Percentiles rank a stretch among this genome's conserved stretches.
These are phyloP conservation scores for Russula lepida DNA, from an alignment of 768 basidiomycete genomes.

Conservation along the genomic window DNA sequence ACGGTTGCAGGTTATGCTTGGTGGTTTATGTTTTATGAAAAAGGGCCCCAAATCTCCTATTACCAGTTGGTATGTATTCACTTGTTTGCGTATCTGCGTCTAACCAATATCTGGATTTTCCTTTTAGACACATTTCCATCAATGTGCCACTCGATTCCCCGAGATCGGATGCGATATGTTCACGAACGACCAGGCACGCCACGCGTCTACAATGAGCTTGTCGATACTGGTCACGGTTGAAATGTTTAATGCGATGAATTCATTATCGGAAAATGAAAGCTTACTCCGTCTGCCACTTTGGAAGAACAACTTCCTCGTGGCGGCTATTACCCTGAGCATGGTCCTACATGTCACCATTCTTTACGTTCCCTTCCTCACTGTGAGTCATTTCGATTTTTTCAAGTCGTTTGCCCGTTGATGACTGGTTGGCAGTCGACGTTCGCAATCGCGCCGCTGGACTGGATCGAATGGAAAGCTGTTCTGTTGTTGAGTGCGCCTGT, in stretches of 20 bases:
- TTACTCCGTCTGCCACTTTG: slow-evolving; percentile 82
- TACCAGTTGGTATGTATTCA: slow-evolving; percentile 69
- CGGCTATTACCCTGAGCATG: slow-evolving; percentile 86
- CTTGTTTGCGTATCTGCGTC: not conserved
- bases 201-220: slow-evolving; percentile 91
- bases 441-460: slow-evolving; percentile 89
- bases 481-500: slow-evolving; percentile 83
- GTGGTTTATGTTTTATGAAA: slow-evolving; percentile 94
- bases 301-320: slow-evolving; percentile 92
- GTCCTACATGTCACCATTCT: slow-evolving; percentile 87
- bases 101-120: not conserved
- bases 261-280: slow-evolving; percentile 94
- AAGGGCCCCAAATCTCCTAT: slow-evolving; percentile 90
- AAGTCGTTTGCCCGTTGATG: not conserved
- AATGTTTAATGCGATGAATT: slow-evolving; percentile 99
- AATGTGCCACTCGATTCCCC: slow-evolving; percentile 75
- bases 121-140: slow-evolving; percentile 90
- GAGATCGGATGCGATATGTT: slow-evolving; percentile 96
- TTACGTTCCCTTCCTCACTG: slow-evolving; percentile 95
- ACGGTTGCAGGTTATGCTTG: slow-evolving; percentile 98
- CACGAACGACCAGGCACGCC: slow-evolving; percentile 73
- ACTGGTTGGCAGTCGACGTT: slow-evolving; percentile 54
- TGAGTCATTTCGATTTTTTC: slow-evolving; percentile 33
- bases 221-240: slow-evolving; percentile 94
- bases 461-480: slow-evolving; percentile 92